Base-by-base conservation (phyloP, 2,329 filamentous ascomycete species). In the Diaporthe eres region DNA sequence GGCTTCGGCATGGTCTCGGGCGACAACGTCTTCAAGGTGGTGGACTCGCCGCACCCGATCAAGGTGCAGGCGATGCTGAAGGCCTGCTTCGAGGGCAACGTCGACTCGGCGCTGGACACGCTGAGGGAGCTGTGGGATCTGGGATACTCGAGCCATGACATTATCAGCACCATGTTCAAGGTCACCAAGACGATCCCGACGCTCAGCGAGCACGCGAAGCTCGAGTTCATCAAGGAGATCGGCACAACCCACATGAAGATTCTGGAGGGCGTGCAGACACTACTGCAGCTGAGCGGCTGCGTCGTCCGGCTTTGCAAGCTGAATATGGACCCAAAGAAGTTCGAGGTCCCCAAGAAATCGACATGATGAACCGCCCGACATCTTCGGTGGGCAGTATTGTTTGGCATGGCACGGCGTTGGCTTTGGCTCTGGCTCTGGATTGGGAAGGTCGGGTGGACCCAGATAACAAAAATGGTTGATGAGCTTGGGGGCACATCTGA, bases 191-290 rank as follows among this genome's bases (percentile, higher is more conserved):
- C 95, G 1, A 95, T 98, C 76, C 94, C 95, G 2, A 95, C 94
- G 1, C 87, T 99, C 74, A 97, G 95, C 79, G 97, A 99, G 85
- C 95, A 98, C 84, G 92, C 95, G 22, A 98, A 98, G 87, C 88
- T 99, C 77, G 96, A 98, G 83, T 99, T 98, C 80, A 98, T 98
- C 86, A 96, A 95, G 86, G 97, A 98, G 86, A 99, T 99, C 84
- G 97, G 97, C 72, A 98, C 98, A 85, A 98, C 97, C 3, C 97
- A 99, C 83, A 99, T 99, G 97, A 96, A 97, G 84, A 96, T 99
- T 74, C 87, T 99, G n/a, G 97, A 99, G 83, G 97, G 97, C 42
- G 95, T 99, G 34, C 96, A 98, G 85, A 98, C 96, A 10, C 90
- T 98, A 77, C 89, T 99, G 75, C 97, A 99, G 85, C 89, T 99